phyloP scores from a whole-genome alignment of 495 filamentous ascomycete species.

The Opeltia flavorubescens region DNA sequence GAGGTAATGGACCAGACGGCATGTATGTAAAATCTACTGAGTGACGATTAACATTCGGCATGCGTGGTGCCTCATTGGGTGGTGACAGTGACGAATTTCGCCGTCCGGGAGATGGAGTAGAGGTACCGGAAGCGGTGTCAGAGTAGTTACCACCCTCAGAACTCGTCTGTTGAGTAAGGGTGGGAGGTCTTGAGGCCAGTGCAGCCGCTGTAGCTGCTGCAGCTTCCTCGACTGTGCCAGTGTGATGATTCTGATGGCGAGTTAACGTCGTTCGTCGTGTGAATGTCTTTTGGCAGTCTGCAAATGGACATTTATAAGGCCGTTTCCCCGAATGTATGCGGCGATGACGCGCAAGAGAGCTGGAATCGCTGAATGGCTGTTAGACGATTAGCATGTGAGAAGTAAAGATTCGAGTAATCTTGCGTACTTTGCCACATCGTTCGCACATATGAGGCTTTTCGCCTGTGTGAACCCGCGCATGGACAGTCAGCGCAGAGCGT shows the following conservation, averaged over 20 bases:
- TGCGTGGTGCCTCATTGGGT: constrained; percentile 54
- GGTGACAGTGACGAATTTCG: constrained; percentile 68
- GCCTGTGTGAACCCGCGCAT: constrained; percentile 87
- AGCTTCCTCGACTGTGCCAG: constrained; percentile 87
- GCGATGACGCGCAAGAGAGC: constrained; percentile 83
- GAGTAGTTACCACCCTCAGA: constrained; percentile 72
- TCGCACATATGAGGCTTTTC: constrained; percentile 99
- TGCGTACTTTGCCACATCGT: constrained; percentile 78
- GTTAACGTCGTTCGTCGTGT: constrained; percentile 90
- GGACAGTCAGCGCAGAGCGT: constrained; percentile 91
- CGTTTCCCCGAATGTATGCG: constrained; percentile 92
- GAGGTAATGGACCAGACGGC: constrained; percentile 56
- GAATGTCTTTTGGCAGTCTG: constrained; percentile 97
- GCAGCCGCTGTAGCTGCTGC: constrained; percentile 77
- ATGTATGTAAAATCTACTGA: constrained; percentile 51
- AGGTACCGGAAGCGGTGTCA: constrained; percentile 65
- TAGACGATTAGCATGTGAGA: constrained; percentile 7
- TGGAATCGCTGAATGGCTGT: constrained; percentile 97
- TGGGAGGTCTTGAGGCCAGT: constrained; percentile 45
- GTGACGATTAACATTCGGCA: constrained; percentile 58
- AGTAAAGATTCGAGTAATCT: neutral
- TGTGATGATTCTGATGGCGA: constrained; percentile 90
- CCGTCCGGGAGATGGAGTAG: constrained; percentile 76
- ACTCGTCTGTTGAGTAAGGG: constrained; percentile 41
- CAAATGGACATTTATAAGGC: constrained; percentile 95